phyloP scores from a whole-genome alignment of 164 flowering plant genomes.

The Platanus orientalis region DNA sequence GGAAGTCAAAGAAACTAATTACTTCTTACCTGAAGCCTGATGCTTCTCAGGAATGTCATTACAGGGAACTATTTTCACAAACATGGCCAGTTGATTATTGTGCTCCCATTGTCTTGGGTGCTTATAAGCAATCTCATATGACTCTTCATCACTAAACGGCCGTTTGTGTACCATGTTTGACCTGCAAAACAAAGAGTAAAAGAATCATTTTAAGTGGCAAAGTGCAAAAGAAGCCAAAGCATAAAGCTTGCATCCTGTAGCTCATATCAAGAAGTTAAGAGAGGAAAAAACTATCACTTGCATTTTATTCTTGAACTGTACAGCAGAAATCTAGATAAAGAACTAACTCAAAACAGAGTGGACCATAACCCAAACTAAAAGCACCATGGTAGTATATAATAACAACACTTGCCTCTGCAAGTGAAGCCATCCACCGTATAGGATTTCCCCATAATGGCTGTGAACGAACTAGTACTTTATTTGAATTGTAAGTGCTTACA shows the following conservation, averaged over 20 bases:
- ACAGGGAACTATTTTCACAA: constrained; percentile 12
- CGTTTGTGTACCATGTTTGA: constrained; percentile 43
- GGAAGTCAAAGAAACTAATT: neutral
- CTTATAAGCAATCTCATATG: constrained; percentile 27
- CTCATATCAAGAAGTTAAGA: too few species aligned
- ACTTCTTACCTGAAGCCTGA: constrained; percentile 27
- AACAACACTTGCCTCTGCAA: neutral
- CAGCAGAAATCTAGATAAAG: neutral
- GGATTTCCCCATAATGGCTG: too few species aligned
- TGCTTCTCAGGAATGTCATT: constrained; percentile 13
- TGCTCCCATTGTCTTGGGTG: neutral
- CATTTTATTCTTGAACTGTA: neutral
- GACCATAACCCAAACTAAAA: too few species aligned
- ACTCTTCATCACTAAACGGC: constrained; percentile 32
- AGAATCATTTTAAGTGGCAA: neutral
- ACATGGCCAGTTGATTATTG: neutral
- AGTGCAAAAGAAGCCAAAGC: neutral
- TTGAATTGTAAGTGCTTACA: too few species aligned
- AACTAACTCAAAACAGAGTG: neutral
- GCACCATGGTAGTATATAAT: too few species aligned
- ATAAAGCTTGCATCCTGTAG: too few species aligned
- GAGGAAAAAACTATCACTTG: neutral
- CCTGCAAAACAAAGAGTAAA: constrained; percentile 22
- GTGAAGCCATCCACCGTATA: too few species aligned
- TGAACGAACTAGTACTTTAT: too few species aligned